Evolutionary conservation across 495 filamentous ascomycete genomes (phyloP).

Genomic region (Tuber indicum): DNA sequence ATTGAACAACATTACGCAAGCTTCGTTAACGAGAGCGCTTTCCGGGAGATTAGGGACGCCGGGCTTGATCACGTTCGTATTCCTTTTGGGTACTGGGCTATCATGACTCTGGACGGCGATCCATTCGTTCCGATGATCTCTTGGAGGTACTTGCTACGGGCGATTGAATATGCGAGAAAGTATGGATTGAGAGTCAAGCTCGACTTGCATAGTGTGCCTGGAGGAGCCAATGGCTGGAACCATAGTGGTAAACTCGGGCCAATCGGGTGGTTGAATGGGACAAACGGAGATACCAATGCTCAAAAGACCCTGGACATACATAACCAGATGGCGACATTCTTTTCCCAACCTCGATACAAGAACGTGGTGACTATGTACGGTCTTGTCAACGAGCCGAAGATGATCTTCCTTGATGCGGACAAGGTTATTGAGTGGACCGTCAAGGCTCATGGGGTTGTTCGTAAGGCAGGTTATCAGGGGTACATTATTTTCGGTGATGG

Average conservation of each 20-base stretch:
- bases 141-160: constrained; percentile 91
- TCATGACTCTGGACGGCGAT: constrained; percentile 76
- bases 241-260: constrained; percentile 68
- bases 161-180: constrained; percentile 87
- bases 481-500: constrained; percentile 74
- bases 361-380: constrained; percentile 81
- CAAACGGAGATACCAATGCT: constrained; percentile 57
- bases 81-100: constrained; percentile 91
- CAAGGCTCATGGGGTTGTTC: constrained; percentile 57
- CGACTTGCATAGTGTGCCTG: constrained; percentile 78
- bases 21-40: constrained; percentile 77
- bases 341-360: constrained; percentile 75
- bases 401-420: constrained; percentile 56
- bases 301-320: constrained; percentile 77
- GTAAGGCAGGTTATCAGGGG: constrained; percentile 61
- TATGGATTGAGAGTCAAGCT: constrained; percentile 91
- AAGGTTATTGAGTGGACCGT: constrained; percentile 66
- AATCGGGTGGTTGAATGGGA: constrained; percentile 76
- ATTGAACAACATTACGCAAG: constrained; percentile 86
- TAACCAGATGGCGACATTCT: constrained; percentile 72
- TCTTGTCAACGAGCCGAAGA: constrained; percentile 78
- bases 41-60: constrained; percentile 74
- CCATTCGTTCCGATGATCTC: constrained; percentile 79
- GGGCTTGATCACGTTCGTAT: constrained; percentile 96
- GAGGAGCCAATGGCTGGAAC: constrained; percentile 87